Base-by-base conservation (phyloP, 495 filamentous ascomycete species). In the Aspergillus heteromorphus region DNA sequence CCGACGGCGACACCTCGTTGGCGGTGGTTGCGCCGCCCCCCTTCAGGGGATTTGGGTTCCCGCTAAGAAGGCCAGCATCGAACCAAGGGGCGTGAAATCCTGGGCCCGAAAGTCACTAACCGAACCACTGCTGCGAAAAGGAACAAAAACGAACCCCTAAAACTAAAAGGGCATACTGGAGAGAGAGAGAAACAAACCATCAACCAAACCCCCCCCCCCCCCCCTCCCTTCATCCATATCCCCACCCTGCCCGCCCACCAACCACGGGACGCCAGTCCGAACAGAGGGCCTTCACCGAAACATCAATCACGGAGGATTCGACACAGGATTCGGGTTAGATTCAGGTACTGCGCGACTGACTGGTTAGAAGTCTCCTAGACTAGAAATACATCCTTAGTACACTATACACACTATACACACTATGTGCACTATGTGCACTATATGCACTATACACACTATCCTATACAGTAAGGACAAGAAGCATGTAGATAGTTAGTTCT, bases 21-120 rank as follows among this genome's bases (percentile, higher is more conserved):
- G 60, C 53, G 30, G 40, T 56, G 23, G 49, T 55, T 53, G 21
- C 34, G 14, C 40, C 25, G 45, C 50, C 40, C 48, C 57, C 52
- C 48, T 36, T 47, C 21, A 40, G 48, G 41, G 49, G 45, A 40
- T 38, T 40, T 41, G 51, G 53, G 40, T 42, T 54, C 47, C 54
- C 48, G 51, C 47, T 51, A 51, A 29, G 41, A 14, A 30, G 48
- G 30, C 27, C 27, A 21, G 21, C 29, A 48, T 54, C 53, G 57
- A 59, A 59, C 57, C 57, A 59, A 54, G 53, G 57, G 57, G 49
- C 53, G 25, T 59, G 42, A 48, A 47, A 52, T 45, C 48, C 48
- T 51, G 48, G 48, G 43, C 51, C 57, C 17, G 51, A 49, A 51
- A 51, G 30, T 48, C 40, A 52, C 48, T 45, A 51, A 55, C 45